Evolutionary conservation across 192 early-diverging fungal species (phyloP), one percentile per base, ranked within the genome.

Genomic region (Coemansia umbellata): DNA sequence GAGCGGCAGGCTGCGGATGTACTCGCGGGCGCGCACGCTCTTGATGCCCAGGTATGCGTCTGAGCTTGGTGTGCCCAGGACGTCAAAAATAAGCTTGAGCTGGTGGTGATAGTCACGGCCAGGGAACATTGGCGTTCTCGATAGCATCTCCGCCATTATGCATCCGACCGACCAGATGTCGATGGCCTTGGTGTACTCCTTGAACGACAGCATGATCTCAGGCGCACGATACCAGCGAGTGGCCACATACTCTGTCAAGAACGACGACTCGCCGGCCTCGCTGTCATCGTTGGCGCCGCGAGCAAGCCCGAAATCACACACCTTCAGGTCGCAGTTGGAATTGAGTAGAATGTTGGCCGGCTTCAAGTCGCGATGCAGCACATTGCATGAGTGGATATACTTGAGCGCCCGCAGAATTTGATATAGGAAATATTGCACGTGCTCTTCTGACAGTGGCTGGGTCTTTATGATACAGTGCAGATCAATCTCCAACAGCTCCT

Each of bases 241-340:
- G 8, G 93, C 92, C 15, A 95, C 93, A 62, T 95, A 95, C 72
- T 94, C 92, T 26, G 92, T 94, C 91, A 98, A 91, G 60, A 95
- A 97, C 8, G 84, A 83, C 8, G 84, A 83, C 31, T 88, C 88
- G 53, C 85, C 87, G 53, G 83, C 84, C 41, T 93, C 89, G 43
- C 80, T 78, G 28, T 86, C 87, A 37, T 88, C 86, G 50, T 92
- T 87, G 42, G 92, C 84, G 10, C 87, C 90, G 50, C 97, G 86
- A 4, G 97, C 97, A 27, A 99, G 76, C 19, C 97, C 97, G 85
- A 99, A 94, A 71, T 99, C 97, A 68, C 95, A 98, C 52, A 99
- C 91, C 88, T 96, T 98, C 31, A 98, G 80, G 63, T 98, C 95
- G 68, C 95, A 98, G 69, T 98, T 94, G 42, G 91, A 90, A 68